Conservation (phyloP, 2,329 filamentous ascomycete genomes). For the Fusarium sp. region DNA sequence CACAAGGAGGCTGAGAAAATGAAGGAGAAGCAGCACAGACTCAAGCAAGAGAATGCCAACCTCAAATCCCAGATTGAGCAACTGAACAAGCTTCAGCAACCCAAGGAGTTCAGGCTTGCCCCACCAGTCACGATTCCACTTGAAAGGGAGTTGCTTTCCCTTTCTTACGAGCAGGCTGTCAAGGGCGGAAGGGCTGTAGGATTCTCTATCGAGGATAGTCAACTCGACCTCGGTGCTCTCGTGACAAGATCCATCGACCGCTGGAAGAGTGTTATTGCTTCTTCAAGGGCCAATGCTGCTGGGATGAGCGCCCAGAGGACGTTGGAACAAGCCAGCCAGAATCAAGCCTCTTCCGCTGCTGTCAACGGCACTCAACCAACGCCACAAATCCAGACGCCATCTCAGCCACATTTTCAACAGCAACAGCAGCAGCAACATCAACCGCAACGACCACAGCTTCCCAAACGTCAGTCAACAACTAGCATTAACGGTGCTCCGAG, state of each 20-base stretch:
- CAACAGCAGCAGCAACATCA: background rate
- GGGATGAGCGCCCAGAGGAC: constrained; percentile 63
- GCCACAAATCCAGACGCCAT: constrained; percentile 35
- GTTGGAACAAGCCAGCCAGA: constrained; percentile 52
- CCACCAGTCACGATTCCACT: constrained; percentile 64
- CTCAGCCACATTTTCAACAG: constrained; percentile 31
- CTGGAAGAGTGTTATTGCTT: constrained; percentile 71
- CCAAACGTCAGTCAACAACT: constrained; percentile 48
- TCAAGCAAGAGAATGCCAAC: constrained; percentile 67
- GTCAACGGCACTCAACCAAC: constrained; percentile 34
- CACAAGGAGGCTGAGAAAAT: constrained; percentile 65
- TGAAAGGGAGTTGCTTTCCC: constrained; percentile 59
- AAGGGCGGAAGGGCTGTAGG: constrained; percentile 56
- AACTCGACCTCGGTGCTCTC: constrained; percentile 62
- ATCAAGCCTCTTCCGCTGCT: constrained; percentile 35
- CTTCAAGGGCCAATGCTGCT: constrained; percentile 54
- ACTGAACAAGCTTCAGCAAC: constrained; percentile 67
- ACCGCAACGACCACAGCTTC: constrained; percentile 30
- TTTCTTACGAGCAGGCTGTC: constrained; percentile 58
- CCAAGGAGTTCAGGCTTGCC: constrained; percentile 66
- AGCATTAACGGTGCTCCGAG: constrained; percentile 50
- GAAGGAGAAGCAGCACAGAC: constrained; percentile 59
- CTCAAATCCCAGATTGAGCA: constrained; percentile 69
- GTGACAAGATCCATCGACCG: constrained; percentile 67
- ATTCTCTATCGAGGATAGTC: constrained; percentile 60